Evolutionary conservation across 2,329 filamentous ascomycete species (phyloP).

Genomic region (Mycocentrospora acerina): DNA sequence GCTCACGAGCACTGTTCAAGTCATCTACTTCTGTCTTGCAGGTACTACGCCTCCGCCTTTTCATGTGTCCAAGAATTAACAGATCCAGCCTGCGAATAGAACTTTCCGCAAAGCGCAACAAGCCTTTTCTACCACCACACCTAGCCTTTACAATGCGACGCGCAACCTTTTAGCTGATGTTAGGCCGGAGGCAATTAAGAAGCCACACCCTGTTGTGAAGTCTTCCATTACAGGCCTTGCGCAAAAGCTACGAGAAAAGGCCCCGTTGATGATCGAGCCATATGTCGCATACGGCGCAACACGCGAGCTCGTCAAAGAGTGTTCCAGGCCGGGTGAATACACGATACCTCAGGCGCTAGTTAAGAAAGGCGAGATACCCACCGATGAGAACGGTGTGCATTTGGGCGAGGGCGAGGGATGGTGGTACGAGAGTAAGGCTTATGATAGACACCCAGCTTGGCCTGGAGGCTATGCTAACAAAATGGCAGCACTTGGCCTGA

Average conservation of each 20-base stretch:
- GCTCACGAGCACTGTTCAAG: constrained; percentile 29
- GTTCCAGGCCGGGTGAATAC: constrained; percentile 73
- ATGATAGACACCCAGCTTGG: neutral
- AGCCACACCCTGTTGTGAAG: constrained; percentile 13
- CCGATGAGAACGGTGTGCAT: constrained; percentile 78
- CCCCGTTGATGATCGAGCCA: constrained; percentile 52
- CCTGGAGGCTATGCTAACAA: constrained; percentile 10
- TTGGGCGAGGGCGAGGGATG: constrained; percentile 71
- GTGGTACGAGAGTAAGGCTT: constrained; percentile 75
- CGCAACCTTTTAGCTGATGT: constrained; percentile 16
- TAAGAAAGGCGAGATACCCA: constrained; percentile 67
- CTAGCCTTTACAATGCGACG: constrained; percentile 26
- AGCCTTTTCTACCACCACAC: constrained; percentile 25
- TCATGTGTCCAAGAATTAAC: constrained; percentile 14
- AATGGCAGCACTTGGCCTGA: constrained; percentile 69
- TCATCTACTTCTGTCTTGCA: constrained; percentile 17
- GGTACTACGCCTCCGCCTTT: constrained; percentile 12
- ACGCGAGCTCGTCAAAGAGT: constrained; percentile 75
- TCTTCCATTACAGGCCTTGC: constrained; percentile 26
- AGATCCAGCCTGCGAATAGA: constrained; percentile 22
- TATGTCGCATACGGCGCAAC: constrained; percentile 82
- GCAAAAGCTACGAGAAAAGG: constrained; percentile 33
- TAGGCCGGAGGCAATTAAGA: constrained; percentile 20
- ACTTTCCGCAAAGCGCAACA: constrained; percentile 19
- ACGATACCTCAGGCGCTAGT: constrained; percentile 67